phyloP scores from a whole-genome alignment of 345 rosid genomes.

The Mallotus nudiflorus region DNA sequence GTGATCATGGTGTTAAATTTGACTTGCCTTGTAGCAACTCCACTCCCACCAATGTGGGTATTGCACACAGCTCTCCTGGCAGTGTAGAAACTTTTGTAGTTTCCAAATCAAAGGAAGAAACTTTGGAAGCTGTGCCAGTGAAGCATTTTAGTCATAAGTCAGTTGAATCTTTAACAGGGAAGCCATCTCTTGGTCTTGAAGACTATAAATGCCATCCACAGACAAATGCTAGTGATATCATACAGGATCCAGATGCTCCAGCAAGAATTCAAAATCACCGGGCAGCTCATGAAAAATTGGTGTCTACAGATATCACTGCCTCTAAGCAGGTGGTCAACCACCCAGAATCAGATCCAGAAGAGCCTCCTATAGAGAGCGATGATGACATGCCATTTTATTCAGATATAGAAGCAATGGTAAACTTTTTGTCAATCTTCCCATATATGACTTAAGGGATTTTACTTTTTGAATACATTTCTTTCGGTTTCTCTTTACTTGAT shows the following conservation, averaged over 20 bases:
- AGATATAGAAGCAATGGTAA: slow-evolving; percentile 89
- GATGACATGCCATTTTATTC: slow-evolving; percentile 72
- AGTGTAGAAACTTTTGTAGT: slow-evolving; percentile 14
- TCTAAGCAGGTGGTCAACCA: slow-evolving; percentile 23
- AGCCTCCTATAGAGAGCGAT: slow-evolving; percentile 56
- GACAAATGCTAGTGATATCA: slow-evolving; percentile 33
- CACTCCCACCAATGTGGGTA: slow-evolving; percentile 13
- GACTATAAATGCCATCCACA: slow-evolving; percentile 29
- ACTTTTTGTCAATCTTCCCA: slow-evolving; percentile 8
- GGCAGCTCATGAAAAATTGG: slow-evolving; percentile 36
- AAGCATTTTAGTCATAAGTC: slow-evolving; percentile 25
- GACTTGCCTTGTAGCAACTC: slow-evolving; percentile 24
- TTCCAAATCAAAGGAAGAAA: slow-evolving; percentile 47
- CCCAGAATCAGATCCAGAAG: slow-evolving; percentile 41
- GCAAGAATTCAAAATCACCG: slow-evolving; percentile 37
- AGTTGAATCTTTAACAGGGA: slow-evolving; percentile 33
- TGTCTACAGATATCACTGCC: slow-evolving; percentile 22
- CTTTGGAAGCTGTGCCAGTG: slow-evolving; percentile 22
- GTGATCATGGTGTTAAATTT: slow-evolving; percentile 36
- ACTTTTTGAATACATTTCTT: not conserved
- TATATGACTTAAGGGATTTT: not conserved
- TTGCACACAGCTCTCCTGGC: slow-evolving; percentile 26
- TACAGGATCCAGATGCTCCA: slow-evolving; percentile 33
- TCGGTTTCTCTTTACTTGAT: not conserved
- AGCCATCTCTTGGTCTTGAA: slow-evolving; percentile 35